Evolutionary conservation across 2,329 filamentous ascomycete species (phyloP), one percentile per base, ranked within the genome.

Genomic region (Alternaria solani): DNA sequence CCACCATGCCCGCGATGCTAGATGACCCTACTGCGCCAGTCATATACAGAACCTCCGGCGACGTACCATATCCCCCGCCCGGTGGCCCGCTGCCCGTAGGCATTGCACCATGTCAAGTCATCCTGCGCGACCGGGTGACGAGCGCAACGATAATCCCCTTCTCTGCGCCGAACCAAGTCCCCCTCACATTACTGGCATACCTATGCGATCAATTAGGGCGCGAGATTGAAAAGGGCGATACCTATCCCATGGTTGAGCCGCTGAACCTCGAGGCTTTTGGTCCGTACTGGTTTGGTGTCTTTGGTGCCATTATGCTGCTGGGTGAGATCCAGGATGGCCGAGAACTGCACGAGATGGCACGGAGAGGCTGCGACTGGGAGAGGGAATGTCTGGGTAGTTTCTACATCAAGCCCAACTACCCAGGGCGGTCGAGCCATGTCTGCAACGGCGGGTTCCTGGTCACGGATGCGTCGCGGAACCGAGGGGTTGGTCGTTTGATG

Each of bases 321-420:
- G 93, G 93, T 57, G 88, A 90, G 70, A 88, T 94, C 12, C 67
- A 71, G 18, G 71, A 73, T 58, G 86, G 87, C 52, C 85, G 84
- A 57, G 88, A 82, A 55, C 70, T 84, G 32, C 74, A 78, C 42
- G 74, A 79, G 16, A 82, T 83, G 81, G 81, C 81, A 53, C 72
- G 75, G 25, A 68, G 74, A 5, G 80, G 80, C 49, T 75, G 74
- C 66, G 91, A 94, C 78, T 96, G 93, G 93, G 86, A 88, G 66
- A 89, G 89, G 73, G 85, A 91, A 71, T 96, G 93, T 71, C 82
- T 97, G 43, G 93, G 93, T 58, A 96, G 92, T 80, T 96, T 96
- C 80, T 96, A 95, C 80, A 91, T 96, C 84, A 94, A 95, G 81
- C 93, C 93, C 48, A 96, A 97, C 79, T 97, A 96, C 77, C 93